These are phyloP conservation scores for Xylaria grammica DNA, from an alignment of 495 filamentous ascomycete species.

Conservation along the genomic window DNA sequence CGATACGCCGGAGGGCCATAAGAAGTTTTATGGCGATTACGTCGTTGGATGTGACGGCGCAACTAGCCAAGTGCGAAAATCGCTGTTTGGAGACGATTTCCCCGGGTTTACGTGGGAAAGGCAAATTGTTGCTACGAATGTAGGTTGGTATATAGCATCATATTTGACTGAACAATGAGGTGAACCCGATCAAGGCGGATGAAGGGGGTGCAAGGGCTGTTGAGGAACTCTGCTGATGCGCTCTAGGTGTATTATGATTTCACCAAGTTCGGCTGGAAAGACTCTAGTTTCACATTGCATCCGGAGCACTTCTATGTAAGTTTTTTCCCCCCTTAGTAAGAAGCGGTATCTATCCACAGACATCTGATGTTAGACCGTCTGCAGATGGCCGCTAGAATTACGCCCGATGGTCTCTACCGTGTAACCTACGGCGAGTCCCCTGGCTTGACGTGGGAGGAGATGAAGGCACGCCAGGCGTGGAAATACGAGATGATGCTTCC, in stretches of 20 bases:
- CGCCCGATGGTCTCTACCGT: conserved; percentile 62
- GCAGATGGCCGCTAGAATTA: conserved; percentile 64
- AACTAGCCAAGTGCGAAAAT: conserved; percentile 57
- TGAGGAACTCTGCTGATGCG: conserved; percentile 7
- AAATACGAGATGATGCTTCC: conserved; percentile 63
- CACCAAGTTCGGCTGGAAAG: conserved; percentile 55
- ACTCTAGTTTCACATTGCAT: conserved; percentile 65
- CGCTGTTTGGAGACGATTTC: conserved; percentile 63
- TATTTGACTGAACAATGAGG: not conserved
- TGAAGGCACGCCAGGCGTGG: conserved; percentile 56
- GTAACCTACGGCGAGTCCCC: conserved; percentile 63
- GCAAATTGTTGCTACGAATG: conserved; percentile 69
- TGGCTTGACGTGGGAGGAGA: conserved; percentile 58
- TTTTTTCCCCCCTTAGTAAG: conserved; percentile 1
- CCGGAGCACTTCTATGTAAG: conserved; percentile 59
- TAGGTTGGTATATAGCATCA: conserved; percentile 28
- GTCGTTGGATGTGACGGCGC: conserved; percentile 66
- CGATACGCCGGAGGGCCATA: conserved; percentile 47
- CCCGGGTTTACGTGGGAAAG: conserved; percentile 63
- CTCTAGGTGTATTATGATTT: conserved; percentile 62
- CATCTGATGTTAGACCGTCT: not conserved
- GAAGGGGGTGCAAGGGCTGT: not conserved
- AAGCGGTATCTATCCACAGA: not conserved
- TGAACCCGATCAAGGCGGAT: not conserved
- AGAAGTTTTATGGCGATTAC: conserved; percentile 58